Conservation (phyloP, 2,329 filamentous ascomycete genomes). For the Aureobasidium sp. region DNA sequence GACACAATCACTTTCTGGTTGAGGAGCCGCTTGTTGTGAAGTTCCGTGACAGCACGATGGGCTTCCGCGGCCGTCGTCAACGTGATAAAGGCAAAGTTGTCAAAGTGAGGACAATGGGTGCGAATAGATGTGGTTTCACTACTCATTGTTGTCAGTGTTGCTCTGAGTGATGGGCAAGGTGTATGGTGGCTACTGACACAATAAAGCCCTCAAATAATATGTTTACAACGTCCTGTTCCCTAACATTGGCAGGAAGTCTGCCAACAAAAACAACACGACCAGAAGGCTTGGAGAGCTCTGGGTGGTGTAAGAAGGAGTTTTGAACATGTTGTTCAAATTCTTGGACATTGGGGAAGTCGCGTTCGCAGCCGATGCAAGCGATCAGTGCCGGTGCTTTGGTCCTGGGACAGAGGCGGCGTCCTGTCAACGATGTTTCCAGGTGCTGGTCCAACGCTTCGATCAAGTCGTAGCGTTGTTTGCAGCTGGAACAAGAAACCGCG, state of each 20-base stretch:
- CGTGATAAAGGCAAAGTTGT: not conserved
- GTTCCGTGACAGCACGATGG: not conserved
- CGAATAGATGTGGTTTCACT: constrained; percentile 10
- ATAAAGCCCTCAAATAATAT: not conserved
- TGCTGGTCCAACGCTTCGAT: not conserved
- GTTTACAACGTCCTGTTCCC: not conserved
- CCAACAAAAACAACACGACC: constrained; percentile 1
- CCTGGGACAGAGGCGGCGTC: constrained; percentile 1
- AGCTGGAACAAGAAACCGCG: not conserved
- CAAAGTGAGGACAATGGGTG: not conserved
- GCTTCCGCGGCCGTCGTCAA: not conserved
- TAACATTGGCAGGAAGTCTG: not conserved
- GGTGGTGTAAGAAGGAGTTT: not conserved
- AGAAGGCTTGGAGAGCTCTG: not conserved
- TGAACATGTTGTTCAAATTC: not conserved
- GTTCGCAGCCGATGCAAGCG: constrained; percentile 1
- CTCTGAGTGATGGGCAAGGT: not conserved
- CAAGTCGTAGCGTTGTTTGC: constrained; percentile 1
- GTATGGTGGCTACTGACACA: not conserved
- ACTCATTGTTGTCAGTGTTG: not conserved
- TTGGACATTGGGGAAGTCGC: not conserved
- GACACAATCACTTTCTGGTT: not conserved
- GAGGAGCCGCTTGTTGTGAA: not conserved
- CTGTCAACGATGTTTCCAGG: constrained; percentile 1
- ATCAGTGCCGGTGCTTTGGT: not conserved